Evolutionary conservation across 371 early-diverging fungal species (phyloP), one percentile per base, ranked within the genome.

Genomic region (Mucor piriformis): DNA sequence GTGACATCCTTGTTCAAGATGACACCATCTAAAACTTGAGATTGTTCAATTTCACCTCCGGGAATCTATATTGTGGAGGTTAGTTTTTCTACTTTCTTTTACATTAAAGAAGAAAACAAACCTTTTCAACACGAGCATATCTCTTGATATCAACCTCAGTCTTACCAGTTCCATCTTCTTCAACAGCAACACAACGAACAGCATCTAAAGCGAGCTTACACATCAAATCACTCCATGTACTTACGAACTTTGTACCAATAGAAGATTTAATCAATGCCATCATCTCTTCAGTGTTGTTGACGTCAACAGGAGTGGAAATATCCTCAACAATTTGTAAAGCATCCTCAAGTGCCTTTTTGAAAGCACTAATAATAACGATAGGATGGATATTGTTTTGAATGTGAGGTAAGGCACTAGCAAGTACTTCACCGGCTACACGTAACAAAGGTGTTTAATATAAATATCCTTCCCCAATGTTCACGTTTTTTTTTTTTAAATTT

Each of bases 1-100:
- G 99, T 96, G 20, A 99, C 94, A 76, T 98, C 99, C 89, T 99
- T 99, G 88, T 99, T 99, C 60, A 99, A 64, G 88, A 99, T 95
- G 63, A 99, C 84, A 57, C 99, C 99, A 72, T 99, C 95, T 73
- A 99, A 80, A n/a, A 99, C 98, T 58, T 88, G 78, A 54, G 91
- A 96, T 61, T 98, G 92, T 69, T 95, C 94, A 66, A 99, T 94
- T 78, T 95, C 94, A 57, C 97, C 99, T 54, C 99, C 99, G 32
- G 99, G 96, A 59, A 99, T 92, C 91, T 96, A 77, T 48, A 20
- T 32, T 25, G 6, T 15, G n/a, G n/a, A n/a, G n/a, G n/a, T n/a
- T n/a, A n/a, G n/a, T n/a, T n/a, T n/a, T n/a, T n/a, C n/a, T n/a
- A n/a, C n/a, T n/a, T n/a, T n/a, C n/a, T n/a, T n/a, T n/a, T n/a